Conservation (phyloP, 495 filamentous ascomycete genomes). For the Penicillium daleae region DNA sequence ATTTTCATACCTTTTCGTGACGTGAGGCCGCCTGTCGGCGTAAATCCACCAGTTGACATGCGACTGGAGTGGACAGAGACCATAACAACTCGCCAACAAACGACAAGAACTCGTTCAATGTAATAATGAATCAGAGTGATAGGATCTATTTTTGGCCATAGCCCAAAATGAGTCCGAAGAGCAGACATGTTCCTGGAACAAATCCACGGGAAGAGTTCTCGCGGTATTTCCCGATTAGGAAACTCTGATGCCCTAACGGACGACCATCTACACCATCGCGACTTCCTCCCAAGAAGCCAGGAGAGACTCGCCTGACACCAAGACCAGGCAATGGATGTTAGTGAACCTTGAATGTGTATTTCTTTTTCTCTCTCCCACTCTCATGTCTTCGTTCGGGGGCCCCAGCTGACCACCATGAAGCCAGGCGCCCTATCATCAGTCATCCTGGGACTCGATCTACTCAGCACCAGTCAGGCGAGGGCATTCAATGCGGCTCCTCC, state of each 20-base stretch:
- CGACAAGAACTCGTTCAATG: not conserved
- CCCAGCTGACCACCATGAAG: slow-evolving; percentile 22
- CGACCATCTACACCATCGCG: slow-evolving; percentile 3
- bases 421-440: slow-evolving; percentile 1
- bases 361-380: not conserved
- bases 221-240: slow-evolving; percentile 22
- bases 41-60: not conserved
- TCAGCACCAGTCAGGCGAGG: slow-evolving; percentile 6
- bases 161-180: not conserved
- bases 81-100: not conserved
- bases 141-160: not conserved
- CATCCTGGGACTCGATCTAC: slow-evolving; percentile 7
- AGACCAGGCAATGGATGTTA: too few species aligned
- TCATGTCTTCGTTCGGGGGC: not conserved
- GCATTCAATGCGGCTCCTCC: not conserved
- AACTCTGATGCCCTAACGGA: slow-evolving; percentile 21
- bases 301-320: not conserved
- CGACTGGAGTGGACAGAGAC: not conserved
- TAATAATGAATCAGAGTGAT: not conserved
- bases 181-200: not conserved
- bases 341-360: too few species aligned
- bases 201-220: too few species aligned
- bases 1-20: not conserved
- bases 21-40: not conserved
- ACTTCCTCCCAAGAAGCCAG: slow-evolving; percentile 6